Base-by-base conservation (phyloP, 768 basidiomycete genomes). In the Amanita jacksonii region DNA sequence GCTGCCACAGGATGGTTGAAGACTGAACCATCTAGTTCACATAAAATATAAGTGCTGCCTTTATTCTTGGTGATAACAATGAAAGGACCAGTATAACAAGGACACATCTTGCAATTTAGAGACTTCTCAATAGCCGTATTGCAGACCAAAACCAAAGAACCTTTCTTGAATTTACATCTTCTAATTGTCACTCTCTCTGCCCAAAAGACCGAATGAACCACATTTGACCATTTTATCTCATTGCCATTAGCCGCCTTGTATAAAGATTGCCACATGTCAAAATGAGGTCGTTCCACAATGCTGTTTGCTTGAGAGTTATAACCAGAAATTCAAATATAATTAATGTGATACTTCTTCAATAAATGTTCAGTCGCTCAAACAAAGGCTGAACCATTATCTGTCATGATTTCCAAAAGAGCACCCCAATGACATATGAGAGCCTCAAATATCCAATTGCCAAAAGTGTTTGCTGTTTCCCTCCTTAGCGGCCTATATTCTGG, bases 381-480 rank as follows among this genome's bases (percentile, higher is more conserved):
- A 12, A 35, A 7, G 15, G 34, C 7, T 35, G 34, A 6, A 7
- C 34, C 34, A 20, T 68, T 60, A 12, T 28, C 27, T 28, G 27
- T 28, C 12, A 28, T 12, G 6, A 28, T 28, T 12, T 28, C 27
- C 12, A 12, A 6, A 28, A 28, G 27, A 28, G 7, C 12, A 12
- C 27, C 27, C 27, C 27, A 28, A 28, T 12, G 27, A 28, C 27
- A 28, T 6, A 28, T 28, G 6, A 28, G 12, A 6, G 6, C 27
- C 41, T 67, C 49, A 20, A 64, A 63, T 20, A 71, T 52, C 41
- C 61, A 70, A n/a, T 52, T 30, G 1, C 53, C 58, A 1, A 68
- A 30, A 0, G 54, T 49, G 1, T 42, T 20, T 0, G 47, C 59
- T 0, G 56, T 66, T 41, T 70, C 63, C 0, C 45, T 45, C 3